These are phyloP conservation scores for Auxenochlorella pyrenoidosa DNA, from an alignment of 139 green algal species.

Conservation along the genomic window DNA sequence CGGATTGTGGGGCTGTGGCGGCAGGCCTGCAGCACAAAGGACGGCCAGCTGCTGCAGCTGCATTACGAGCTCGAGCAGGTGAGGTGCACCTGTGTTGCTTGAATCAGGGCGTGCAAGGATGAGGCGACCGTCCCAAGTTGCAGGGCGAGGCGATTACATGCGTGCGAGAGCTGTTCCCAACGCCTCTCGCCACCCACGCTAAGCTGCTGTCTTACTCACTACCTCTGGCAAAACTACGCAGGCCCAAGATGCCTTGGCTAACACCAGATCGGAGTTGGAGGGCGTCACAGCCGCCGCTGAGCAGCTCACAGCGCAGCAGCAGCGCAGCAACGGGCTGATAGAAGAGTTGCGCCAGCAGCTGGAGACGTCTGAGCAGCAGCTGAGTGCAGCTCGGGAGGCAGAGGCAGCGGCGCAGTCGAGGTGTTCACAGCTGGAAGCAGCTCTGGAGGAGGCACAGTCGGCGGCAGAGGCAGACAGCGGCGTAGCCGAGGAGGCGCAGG, in stretches of 20 bases:
- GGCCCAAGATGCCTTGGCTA: slow-evolving; percentile 8
- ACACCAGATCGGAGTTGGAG: not conserved
- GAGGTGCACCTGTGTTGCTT: no score
- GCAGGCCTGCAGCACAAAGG: slow-evolving; percentile 23
- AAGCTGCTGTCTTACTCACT: no score
- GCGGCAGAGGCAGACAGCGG: not conserved
- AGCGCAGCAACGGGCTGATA: not conserved
- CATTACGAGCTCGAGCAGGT: slow-evolving; percentile 7
- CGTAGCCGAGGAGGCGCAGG: not conserved
- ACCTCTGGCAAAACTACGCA: not conserved
- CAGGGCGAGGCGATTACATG: no score
- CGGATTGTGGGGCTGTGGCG: slow-evolving; percentile 37
- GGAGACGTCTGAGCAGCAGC: not conserved
- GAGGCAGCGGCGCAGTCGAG: not conserved
- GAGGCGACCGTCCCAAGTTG: not conserved
- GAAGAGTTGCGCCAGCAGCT: slow-evolving; percentile 6
- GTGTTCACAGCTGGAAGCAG: not conserved
- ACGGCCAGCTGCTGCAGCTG: slow-evolving; percentile 16
- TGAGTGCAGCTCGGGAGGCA: not conserved
- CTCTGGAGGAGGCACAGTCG: not conserved
- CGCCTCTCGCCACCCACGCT: no score
- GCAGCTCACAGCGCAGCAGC: slow-evolving; percentile 1
- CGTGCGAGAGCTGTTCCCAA: no score
- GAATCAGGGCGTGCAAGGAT: not conserved
- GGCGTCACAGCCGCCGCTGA: not conserved